These are phyloP conservation scores for Fraxinus sp. DNA, from an alignment of 305 asterid genomes.

Conservation along the genomic window DNA sequence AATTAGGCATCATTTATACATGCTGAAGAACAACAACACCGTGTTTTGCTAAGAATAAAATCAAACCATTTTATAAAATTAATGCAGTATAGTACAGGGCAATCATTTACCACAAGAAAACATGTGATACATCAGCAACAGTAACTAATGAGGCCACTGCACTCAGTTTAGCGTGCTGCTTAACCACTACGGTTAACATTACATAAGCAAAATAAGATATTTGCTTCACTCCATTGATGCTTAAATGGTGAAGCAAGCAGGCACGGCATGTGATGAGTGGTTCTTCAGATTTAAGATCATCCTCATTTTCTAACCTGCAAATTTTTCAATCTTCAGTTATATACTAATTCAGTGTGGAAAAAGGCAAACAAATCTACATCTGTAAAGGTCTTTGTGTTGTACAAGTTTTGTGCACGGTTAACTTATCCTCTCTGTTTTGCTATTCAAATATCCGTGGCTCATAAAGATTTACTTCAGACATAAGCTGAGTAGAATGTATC, in stretches of 20 bases:
- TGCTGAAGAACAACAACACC: conserved; percentile 4
- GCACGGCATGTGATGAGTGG: background rate
- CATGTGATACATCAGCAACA: conserved; percentile 12
- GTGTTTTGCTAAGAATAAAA: background rate
- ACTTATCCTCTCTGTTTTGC: background rate
- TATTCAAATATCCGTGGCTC: background rate
- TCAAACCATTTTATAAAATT: conserved; percentile 15
- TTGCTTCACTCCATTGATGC: conserved; percentile 15
- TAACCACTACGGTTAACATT: background rate
- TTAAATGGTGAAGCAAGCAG: background rate
- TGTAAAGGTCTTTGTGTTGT: background rate
- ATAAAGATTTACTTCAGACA: background rate
- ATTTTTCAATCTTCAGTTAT: conserved; percentile 4
- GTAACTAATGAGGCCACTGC: conserved; percentile 13
- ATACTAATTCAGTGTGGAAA: background rate
- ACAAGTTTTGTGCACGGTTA: background rate
- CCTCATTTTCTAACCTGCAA: conserved; percentile 40
- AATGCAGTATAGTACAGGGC: conserved; percentile 9
- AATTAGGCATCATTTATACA: background rate
- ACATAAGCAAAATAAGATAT: conserved; percentile 2
- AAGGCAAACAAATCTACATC: background rate
- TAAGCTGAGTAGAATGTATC: background rate
- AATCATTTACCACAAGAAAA: conserved; percentile 8
- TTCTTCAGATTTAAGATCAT: conserved; percentile 7
- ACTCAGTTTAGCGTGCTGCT: background rate